Evolutionary conservation across 140 eudicot genomes (phyloP).

Genomic region (Flaveria floridana): DNA sequence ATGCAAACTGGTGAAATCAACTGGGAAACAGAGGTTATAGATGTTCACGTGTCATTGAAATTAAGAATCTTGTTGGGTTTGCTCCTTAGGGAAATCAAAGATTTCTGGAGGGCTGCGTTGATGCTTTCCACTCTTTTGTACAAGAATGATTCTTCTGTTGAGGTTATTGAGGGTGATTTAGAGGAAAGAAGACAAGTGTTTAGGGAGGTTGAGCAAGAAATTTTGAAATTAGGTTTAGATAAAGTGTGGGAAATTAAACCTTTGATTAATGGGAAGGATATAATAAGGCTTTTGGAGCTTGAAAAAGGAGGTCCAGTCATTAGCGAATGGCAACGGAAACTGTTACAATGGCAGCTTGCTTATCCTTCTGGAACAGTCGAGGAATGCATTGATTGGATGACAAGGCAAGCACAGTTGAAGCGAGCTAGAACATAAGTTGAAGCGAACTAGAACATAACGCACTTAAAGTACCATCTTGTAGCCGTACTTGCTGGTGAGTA

Average conservation of each 20-base stretch:
- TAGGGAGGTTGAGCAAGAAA: slow-evolving; percentile 18
- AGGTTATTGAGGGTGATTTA: background rate
- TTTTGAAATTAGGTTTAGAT: slow-evolving; percentile 19
- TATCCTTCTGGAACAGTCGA: slow-evolving; percentile 22
- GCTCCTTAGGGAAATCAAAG: slow-evolving; percentile 21
- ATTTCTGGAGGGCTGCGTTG: slow-evolving; percentile 28
- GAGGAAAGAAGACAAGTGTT: slow-evolving; percentile 20
- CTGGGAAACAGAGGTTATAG: slow-evolving; percentile 24
- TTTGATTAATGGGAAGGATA: slow-evolving; percentile 20
- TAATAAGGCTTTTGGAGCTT: slow-evolving; percentile 27
- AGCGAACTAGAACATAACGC: slow-evolving; percentile 1
- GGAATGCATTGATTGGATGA: slow-evolving; percentile 27
- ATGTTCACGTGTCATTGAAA: slow-evolving; percentile 17
- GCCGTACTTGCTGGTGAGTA: slow-evolving; percentile 11
- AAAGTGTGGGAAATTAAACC: slow-evolving; percentile 31
- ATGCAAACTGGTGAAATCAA: slow-evolving; percentile 6
- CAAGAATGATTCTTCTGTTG: background rate
- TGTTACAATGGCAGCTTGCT: slow-evolving; percentile 26
- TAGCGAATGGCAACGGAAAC: slow-evolving; percentile 23
- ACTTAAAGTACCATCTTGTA: background rate
- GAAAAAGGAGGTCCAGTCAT: slow-evolving; percentile 21
- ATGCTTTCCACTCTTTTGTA: slow-evolving; percentile 16
- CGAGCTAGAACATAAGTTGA: slow-evolving; percentile 9
- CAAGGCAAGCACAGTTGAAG: slow-evolving; percentile 10
- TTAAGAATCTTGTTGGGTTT: slow-evolving; percentile 24